phyloP scores from a whole-genome alignment of 495 filamentous ascomycete species.

The Penicillium canescens region DNA sequence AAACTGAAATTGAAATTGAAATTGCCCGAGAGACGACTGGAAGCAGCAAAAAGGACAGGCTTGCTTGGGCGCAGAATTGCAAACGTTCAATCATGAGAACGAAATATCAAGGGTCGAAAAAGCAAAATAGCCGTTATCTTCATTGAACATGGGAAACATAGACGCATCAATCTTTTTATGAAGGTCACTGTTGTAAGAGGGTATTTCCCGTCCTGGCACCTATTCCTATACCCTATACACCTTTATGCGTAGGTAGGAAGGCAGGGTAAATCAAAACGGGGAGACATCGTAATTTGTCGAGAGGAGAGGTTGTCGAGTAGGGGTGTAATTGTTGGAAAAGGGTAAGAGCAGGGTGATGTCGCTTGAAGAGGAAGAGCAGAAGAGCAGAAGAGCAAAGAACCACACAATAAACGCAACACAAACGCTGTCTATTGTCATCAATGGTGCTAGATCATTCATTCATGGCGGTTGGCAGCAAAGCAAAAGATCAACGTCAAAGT shows the following conservation, averaged over 20 bases:
- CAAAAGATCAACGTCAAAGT: not conserved
- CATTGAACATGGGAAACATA: constrained; percentile 22
- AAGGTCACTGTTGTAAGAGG: not conserved
- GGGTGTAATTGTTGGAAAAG: not conserved
- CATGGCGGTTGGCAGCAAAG: constrained; percentile 15
- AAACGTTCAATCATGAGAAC: constrained; percentile 1
- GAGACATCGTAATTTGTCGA: not conserved
- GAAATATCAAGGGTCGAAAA: constrained; percentile 6
- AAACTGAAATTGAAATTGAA: not conserved
- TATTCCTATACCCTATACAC: not conserved
- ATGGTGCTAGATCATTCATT: constrained; percentile 22
- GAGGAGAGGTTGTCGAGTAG: not conserved
- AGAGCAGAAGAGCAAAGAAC: constrained; percentile 2
- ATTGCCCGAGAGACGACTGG: not conserved
- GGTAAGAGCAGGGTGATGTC: not conserved
- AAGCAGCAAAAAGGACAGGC: constrained; percentile 1
- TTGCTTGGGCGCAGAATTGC: constrained; percentile 2
- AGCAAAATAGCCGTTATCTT: constrained; percentile 16
- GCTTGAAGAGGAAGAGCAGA: constrained; percentile 1
- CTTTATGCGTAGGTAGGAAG: not conserved
- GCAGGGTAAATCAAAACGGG: not conserved
- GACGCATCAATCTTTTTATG: constrained; percentile 12
- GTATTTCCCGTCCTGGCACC: not conserved
- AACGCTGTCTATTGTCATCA: constrained; percentile 31
- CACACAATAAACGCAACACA: constrained; percentile 20